Evolutionary conservation across 441 rosid species (phyloP).

Genomic region (Adansonia madagascariensis): DNA sequence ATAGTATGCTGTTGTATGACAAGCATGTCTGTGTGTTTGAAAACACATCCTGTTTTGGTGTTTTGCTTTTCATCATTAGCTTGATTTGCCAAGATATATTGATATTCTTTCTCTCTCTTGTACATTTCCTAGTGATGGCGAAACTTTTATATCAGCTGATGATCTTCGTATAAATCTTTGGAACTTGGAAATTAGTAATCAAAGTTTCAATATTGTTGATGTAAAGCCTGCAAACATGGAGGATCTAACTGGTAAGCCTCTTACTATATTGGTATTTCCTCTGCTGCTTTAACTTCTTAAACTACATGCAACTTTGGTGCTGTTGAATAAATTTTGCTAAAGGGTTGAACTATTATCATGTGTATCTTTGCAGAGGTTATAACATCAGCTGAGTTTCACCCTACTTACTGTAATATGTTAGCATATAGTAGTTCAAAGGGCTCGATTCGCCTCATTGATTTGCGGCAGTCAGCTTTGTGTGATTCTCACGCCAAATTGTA

Average conservation of each 20-base stretch:
- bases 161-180: constrained; percentile 94
- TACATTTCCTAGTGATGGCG: constrained; percentile 72
- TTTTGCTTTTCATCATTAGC: constrained; percentile 21
- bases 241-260: constrained; percentile 82
- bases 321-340: not conserved
- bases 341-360: not conserved
- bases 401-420: constrained; percentile 82
- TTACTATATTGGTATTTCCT: not conserved
- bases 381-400: constrained; percentile 98
- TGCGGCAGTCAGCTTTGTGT: constrained; percentile 95
- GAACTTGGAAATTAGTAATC: constrained; percentile 95
- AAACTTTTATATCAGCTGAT: constrained; percentile 94
- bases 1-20: constrained; percentile 8
- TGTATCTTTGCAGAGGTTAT: constrained; percentile 81
- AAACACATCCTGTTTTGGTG: not conserved
- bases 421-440: constrained; percentile 99
- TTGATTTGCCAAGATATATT: constrained; percentile 3
- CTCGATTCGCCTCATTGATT: constrained; percentile 90
- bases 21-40: not conserved
- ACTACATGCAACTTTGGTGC: not conserved
- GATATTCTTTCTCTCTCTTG: not conserved
- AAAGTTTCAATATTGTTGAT: constrained; percentile 94
- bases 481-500: constrained; percentile 58
- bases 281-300: not conserved
- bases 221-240: constrained; percentile 98